phyloP scores from a whole-genome alignment of 129 eudicot genomes.

The Chrysanthemum seticuspe region DNA sequence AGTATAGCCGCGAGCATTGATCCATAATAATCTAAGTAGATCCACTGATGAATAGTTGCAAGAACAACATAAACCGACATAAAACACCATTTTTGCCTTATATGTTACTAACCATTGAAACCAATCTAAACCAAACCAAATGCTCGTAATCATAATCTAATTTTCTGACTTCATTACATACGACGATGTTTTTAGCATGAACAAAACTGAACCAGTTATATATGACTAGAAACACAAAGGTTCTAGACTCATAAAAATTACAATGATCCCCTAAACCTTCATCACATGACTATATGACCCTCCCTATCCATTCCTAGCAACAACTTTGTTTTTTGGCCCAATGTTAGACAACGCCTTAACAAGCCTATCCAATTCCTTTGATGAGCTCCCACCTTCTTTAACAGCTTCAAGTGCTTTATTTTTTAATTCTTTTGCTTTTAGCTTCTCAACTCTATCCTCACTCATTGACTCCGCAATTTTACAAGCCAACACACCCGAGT shows the following conservation, averaged over 20 bases:
- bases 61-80: no score
- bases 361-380: constrained; percentile 47
- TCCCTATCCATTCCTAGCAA: background rate
- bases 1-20: no score
- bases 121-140: no score
- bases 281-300: background rate
- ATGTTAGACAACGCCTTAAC: constrained; percentile 43
- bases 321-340: constrained; percentile 1
- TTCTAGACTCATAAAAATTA: background rate
- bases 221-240: background rate
- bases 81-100: no score
- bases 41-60: no score
- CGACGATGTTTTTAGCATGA: no score
- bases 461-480: constrained; percentile 44
- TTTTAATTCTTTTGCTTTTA: constrained; percentile 56
- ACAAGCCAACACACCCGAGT: constrained; percentile 48
- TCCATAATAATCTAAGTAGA: no score
- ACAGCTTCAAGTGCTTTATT: constrained; percentile 58
- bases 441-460: constrained; percentile 32
- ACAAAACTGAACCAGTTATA: no score
- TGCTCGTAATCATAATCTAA: no score
- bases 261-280: background rate
- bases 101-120: no score
- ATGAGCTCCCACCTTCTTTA: constrained; percentile 54
- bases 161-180: no score